phyloP scores from a whole-genome alignment of 106 monocot genomes.

The Dactylorhiza incarnata region DNA sequence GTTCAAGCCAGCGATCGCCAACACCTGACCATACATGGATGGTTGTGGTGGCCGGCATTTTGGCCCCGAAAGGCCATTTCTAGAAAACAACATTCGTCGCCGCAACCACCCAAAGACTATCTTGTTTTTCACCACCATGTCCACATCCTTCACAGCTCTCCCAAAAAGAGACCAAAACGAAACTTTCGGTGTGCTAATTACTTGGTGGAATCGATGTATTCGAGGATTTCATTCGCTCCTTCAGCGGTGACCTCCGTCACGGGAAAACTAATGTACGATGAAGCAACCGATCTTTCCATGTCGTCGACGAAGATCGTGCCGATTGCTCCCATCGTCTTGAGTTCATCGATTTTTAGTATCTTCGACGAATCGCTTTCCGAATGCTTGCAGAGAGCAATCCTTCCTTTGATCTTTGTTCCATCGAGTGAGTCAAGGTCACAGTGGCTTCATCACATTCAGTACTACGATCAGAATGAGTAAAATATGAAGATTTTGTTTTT shows the following conservation, averaged over 20 bases:
- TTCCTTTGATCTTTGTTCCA: slow-evolving; percentile 42
- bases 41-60: no score
- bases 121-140: no score
- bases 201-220: slow-evolving; percentile 74
- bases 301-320: slow-evolving; percentile 50
- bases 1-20: no score
- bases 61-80: no score
- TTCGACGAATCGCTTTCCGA: slow-evolving; percentile 11
- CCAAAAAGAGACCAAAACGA: neutral
- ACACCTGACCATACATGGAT: no score
- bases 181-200: slow-evolving; percentile 11
- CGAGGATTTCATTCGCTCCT: slow-evolving; percentile 28
- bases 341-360: slow-evolving; percentile 6
- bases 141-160: no score
- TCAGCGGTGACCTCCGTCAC: slow-evolving; percentile 35
- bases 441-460: slow-evolving; percentile 28
- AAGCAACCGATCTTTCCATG: slow-evolving; percentile 18
- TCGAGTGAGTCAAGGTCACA: slow-evolving; percentile 49
- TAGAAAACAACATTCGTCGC: no score
- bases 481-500: neutral
- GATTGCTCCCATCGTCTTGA: slow-evolving; percentile 38
- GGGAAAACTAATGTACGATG: slow-evolving; percentile 26
- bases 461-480: neutral
- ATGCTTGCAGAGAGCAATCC: slow-evolving; percentile 67
- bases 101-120: no score